phyloP scores from a whole-genome alignment of 345 rosid species.

The Euphorbia pulcherrima region DNA sequence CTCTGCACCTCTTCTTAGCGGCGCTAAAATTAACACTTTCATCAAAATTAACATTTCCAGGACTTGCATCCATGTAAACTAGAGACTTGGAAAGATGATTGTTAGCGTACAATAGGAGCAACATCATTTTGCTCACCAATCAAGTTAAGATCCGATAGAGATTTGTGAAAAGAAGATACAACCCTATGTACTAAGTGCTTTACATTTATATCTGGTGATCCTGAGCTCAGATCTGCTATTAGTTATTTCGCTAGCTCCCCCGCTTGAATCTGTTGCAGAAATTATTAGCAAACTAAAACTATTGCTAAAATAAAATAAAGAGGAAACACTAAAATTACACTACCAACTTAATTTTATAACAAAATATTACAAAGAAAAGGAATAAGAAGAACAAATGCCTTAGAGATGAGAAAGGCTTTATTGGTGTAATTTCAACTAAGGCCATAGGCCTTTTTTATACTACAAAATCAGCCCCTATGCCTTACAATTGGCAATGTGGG shows the following conservation, averaged over 20 bases:
- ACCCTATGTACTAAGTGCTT: slow-evolving; percentile 19
- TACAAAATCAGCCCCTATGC: too few relatives aligned
- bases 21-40: not conserved
- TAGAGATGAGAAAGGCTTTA: too few relatives aligned
- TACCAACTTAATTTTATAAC: too few relatives aligned
- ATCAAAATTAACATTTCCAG: not conserved
- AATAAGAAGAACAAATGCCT: too few relatives aligned
- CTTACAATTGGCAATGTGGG: too few relatives aligned
- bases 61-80: not conserved
- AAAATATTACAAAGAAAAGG: too few relatives aligned
- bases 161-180: slow-evolving; percentile 25
- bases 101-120: slow-evolving; percentile 1
- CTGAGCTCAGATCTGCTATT: slow-evolving; percentile 10
- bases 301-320: too few relatives aligned
- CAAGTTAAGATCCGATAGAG: slow-evolving; percentile 26
- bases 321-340: too few relatives aligned
- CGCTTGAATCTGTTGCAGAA: too few relatives aligned
- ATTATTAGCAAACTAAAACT: too few relatives aligned
- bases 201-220: slow-evolving; percentile 18
- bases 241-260: slow-evolving; percentile 23
- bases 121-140: slow-evolving; percentile 25
- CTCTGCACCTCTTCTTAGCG: not conserved
- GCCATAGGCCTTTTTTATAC: too few relatives aligned
- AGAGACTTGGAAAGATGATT: slow-evolving; percentile 18
- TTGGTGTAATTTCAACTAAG: too few relatives aligned